Base-by-base conservation (phyloP, 2,329 filamentous ascomycete species). In the Botrytis hyacinthi region DNA sequence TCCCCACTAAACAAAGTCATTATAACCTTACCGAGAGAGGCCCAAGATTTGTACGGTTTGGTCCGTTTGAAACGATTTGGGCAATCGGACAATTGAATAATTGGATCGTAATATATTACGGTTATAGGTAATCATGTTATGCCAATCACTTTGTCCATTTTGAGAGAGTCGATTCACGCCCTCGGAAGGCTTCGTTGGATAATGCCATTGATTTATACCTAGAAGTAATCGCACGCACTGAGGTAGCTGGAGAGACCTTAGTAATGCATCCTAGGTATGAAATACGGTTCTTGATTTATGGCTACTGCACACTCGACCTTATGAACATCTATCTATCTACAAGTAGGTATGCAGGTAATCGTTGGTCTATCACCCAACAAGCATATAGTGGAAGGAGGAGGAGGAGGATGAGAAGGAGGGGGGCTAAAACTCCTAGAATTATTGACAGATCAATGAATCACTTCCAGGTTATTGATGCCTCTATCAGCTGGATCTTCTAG, bases 1-100 rank as follows among this genome's bases (percentile, higher is more conserved):
- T 22, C 66, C 48, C 48, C 66, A 68, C 72, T 65, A 35, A 62
- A 57, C n/a, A 57, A 65, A 32, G 40, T 69, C 18, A 37, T 26
- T 35, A 61, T 8, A n/a, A 61, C 32, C 35, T n/a, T 62, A 62
- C 59, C 59, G 26, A 40, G 35, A 40, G 26, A 37, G 22, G 37
- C 32, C 57, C 20, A 37, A 37, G 57, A 61, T 62, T 42, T 12
- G n/a, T 14, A 29, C 8, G 29, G 16, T 20, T 35, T 37, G 32
- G 57, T 40, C 1, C 9, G 1, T 35, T 59, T 35, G 18, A 9
- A 14, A 35, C 1, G 57, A 37, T 60, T 60, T 60, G 29, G 26
- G 10, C 20, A 54, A 54, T 54, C 48, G 51, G n/a, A 29, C 51
- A 57, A 20, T 63, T 42, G 37, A 18, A 42, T 20, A 5, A 29